phyloP scores from a whole-genome alignment of 176 grass and related monocot genomes.

The Saccharum spontaneum region DNA sequence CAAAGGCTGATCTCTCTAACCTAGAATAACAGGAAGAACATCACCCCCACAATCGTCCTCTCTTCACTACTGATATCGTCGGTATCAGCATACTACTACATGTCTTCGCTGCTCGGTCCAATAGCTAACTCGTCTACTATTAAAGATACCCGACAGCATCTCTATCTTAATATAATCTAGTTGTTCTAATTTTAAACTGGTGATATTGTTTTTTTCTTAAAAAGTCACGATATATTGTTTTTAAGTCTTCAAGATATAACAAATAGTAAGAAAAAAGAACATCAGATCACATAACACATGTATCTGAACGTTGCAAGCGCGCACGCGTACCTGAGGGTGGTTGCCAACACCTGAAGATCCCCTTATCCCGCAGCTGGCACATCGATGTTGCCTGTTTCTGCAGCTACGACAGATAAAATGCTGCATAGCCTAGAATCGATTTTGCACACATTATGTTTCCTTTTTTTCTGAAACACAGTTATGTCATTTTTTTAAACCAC shows the following conservation, averaged over 20 bases:
- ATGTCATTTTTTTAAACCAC: not conserved
- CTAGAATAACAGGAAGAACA: no score
- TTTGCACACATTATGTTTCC: not conserved
- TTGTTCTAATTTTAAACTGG: not conserved
- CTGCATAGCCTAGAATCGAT: constrained; percentile 11
- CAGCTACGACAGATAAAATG: constrained; percentile 1
- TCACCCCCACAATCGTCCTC: no score
- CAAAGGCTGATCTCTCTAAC: no score
- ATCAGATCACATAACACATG: not conserved
- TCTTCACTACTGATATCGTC: no score
- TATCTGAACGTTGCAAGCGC: not conserved
- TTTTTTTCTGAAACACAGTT: not conserved
- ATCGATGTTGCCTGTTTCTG: not conserved
- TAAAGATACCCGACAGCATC: no score
- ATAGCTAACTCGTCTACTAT: no score
- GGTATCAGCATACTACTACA: no score
- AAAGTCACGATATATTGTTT: not conserved
- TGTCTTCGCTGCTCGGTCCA: no score
- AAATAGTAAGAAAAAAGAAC: not conserved
- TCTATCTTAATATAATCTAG: not conserved
- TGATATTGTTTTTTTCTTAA: not conserved
- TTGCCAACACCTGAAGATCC: not conserved
- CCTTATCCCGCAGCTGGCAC: not conserved
- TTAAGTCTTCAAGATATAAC: not conserved
- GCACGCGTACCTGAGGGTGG: not conserved